Conservation (phyloP, 2,329 filamentous ascomycete genomes). For the Paecilomyces fulvus region DNA sequence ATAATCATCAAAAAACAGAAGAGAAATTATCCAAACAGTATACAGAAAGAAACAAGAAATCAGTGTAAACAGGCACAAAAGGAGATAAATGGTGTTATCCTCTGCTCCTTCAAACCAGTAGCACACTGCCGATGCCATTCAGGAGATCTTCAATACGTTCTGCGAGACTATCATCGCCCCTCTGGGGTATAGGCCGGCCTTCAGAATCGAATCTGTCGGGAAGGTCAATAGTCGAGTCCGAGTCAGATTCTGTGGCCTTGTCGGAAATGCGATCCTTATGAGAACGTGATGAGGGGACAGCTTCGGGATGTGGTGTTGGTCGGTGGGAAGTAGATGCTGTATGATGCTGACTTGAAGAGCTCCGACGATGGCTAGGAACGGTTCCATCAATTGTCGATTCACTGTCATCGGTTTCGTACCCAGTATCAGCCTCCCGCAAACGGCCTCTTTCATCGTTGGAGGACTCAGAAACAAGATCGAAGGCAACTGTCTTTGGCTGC, state of each 20-base stretch:
- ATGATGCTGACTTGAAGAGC: conserved; percentile 5
- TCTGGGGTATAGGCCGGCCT: conserved; percentile 28
- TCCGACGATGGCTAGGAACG: conserved; percentile 9
- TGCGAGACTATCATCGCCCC: conserved; percentile 23
- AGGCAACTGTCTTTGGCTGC: conserved; percentile 26
- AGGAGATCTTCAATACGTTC: conserved; percentile 30
- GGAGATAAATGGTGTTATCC: not conserved
- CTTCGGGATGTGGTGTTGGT: not conserved
- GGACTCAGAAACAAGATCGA: conserved; percentile 16
- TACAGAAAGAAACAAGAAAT: not conserved
- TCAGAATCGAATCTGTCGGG: conserved; percentile 37
- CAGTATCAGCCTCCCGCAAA: conserved; percentile 13
- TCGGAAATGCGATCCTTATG: not conserved
- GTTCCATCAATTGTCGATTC: conserved; percentile 25
- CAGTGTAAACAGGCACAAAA: not conserved
- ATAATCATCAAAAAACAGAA: not conserved
- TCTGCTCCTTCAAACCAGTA: not conserved
- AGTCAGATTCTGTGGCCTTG: conserved; percentile 20
- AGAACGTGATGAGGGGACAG: conserved; percentile 5
- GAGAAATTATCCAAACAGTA: not conserved
- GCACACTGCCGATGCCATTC: conserved; percentile 16
- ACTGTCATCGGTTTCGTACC: conserved; percentile 38
- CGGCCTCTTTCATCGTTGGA: conserved; percentile 2
- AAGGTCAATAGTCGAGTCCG: conserved; percentile 37
- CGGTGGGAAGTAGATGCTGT: not conserved